These are phyloP conservation scores for Aphanomyces invadans DNA, from an alignment of 352 stramenopile genomes.

Conservation along the genomic window DNA sequence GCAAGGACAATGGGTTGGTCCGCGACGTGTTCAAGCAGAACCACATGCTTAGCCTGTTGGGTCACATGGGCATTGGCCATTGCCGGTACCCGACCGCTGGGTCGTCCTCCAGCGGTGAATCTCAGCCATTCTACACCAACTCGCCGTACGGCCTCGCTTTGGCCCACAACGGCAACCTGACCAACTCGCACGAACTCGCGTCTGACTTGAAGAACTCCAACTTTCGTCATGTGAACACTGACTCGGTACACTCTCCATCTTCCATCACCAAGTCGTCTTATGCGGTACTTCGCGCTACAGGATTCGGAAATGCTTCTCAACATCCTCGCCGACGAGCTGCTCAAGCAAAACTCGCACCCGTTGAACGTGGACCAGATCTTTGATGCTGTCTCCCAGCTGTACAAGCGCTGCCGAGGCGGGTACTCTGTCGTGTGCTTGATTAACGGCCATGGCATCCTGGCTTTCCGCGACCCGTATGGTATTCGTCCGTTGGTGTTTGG, in stretches of 20 bases:
- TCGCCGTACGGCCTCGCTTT: conserved; percentile 97
- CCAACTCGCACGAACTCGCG: conserved; percentile 94
- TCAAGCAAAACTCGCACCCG: conserved; percentile 60
- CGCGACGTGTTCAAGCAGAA: conserved; percentile 98
- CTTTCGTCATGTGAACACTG: conserved; percentile 97
- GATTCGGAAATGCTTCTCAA: conserved; percentile 99
- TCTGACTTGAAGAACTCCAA: conserved; percentile 87
- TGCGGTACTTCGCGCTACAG: too few relatives aligned
- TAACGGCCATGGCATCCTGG: conserved; percentile 95
- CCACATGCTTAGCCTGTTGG: conserved; percentile 94
- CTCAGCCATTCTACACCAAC: conserved; percentile 99
- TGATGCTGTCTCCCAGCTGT: conserved; percentile 86
- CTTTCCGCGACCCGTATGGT: conserved; percentile 97
- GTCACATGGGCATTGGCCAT: conserved; percentile 96
- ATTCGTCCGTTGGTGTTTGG: conserved; percentile 96
- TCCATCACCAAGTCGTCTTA: too few relatives aligned
- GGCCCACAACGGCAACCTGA: conserved; percentile 98
- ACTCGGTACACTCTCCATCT: conserved; percentile 54
- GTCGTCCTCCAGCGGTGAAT: conserved; percentile 82
- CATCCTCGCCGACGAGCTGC: conserved; percentile 95
- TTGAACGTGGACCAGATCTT: conserved; percentile 83
- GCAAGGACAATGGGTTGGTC: conserved; percentile 98
- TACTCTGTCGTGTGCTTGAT: conserved; percentile 97
- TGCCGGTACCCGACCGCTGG: conserved; percentile 97
- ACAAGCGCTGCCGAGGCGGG: conserved; percentile 92